A percentile compares a stretch with the other conserved stretches of the same genome.
Conservation (phyloP, 2,329 filamentous ascomycete species). For the Pseudogymnoascus sp. region DNA sequence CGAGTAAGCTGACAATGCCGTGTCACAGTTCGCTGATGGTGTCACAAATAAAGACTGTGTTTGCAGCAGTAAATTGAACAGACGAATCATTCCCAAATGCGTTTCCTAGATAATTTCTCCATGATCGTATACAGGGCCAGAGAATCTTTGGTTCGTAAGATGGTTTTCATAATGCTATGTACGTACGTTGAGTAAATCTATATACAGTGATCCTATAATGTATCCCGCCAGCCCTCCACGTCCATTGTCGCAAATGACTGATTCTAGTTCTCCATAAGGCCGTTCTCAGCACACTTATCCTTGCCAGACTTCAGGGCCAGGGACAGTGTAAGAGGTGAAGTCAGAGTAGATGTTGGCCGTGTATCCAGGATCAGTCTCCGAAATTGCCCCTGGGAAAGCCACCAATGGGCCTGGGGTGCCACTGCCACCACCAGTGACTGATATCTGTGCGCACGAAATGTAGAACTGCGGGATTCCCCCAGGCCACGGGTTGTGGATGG, state of each 20-base stretch:
- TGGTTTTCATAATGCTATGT: not conserved
- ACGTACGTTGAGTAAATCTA: not conserved
- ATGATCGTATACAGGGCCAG: not conserved
- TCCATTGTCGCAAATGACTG: not conserved
- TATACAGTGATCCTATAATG: not conserved
- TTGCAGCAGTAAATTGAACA: too few relatives aligned
- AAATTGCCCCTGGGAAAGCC: constrained; percentile 10
- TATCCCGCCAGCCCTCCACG: not conserved
- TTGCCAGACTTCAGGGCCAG: constrained; percentile 14
- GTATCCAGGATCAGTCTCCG: constrained; percentile 12
- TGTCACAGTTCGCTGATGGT: too few relatives aligned
- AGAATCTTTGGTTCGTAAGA: not conserved
- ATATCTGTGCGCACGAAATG: constrained; percentile 26
- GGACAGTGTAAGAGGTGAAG: constrained; percentile 17
- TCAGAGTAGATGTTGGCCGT: constrained; percentile 18
- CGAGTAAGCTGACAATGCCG: too few relatives aligned
- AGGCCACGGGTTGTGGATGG: constrained; percentile 20
- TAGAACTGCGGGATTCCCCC: constrained; percentile 23
- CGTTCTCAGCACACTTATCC: not conserved
- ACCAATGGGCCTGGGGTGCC: constrained; percentile 7
- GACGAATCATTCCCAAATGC: too few relatives aligned
- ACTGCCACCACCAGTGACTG: constrained; percentile 19
- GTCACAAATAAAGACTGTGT: too few relatives aligned
- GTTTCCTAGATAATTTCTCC: too few relatives aligned
- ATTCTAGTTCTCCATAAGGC: not conserved